Base-by-base conservation (phyloP, 768 basidiomycete species). In the Hericium alpestre region DNA sequence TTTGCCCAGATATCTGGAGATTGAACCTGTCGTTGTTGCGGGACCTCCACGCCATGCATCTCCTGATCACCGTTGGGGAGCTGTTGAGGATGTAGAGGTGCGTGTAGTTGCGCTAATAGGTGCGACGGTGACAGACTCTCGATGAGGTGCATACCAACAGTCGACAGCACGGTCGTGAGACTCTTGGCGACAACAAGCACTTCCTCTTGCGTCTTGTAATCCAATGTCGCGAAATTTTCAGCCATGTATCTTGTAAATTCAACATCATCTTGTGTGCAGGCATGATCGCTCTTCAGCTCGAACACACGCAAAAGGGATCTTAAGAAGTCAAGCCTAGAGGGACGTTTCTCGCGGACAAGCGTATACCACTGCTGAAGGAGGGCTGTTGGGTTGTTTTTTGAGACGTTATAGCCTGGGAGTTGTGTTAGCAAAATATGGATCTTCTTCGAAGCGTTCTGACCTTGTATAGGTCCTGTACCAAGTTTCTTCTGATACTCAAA, bases 171-270 rank as follows among this genome's bases (percentile, higher is more conserved):
- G 16, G 79, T 72, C 9, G 90, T 92, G 56, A 94, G 76, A 55
- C 80, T 78, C 58, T 87, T 88, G 66, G 96, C 81, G 22, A 97
- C 84, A 4, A 87, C 84, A 54, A 97, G 73, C 4, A 87, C 84
- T 71, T 98, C 96, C 69, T 99, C 96, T 64, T 88, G 86, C 0
- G 91, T 90, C 73, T 93, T 97, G 76, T 94, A 98, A 38, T 98
- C 93, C 59, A 99, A 82, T 0, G 86, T 75, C 0, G 93, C 79
- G 57, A 98, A 86, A 65, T 97, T 97, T 67, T 98, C 96, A 0
- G 91, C 86, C 82, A 97, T 89, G 72, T 93, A 99, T 55, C 93
- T 85, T 4, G 79, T 79, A 66, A 97, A 92, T 51, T 87, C 82
- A 54, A 94, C 76, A 64, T 96, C 90, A 59, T 87, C 81, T 86